Base-by-base conservation (phyloP, 2,329 filamentous ascomycete species). In the Pestalotiopsis sp. region DNA sequence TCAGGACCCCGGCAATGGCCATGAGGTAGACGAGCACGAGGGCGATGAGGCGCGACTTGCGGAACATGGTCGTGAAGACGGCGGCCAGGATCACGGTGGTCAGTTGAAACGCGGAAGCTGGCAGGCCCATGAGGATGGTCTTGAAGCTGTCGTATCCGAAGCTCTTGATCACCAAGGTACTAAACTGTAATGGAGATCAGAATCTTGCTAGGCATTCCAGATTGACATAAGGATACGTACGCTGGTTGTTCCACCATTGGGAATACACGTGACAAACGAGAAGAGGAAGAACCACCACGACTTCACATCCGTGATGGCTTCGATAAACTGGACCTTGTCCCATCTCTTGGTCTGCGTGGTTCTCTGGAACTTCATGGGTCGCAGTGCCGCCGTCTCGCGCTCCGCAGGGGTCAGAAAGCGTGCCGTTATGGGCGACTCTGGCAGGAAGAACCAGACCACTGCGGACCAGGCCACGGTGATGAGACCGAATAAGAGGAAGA, bases 81-180 rank as follows among this genome's bases (percentile, higher is more conserved):
- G 92, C 92, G 3, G 88, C 90, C 0, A 89, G 74, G 0, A 92
- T 83, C 66, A 94, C 93, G 66, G 85, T 85, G 60, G 92, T 80
- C 70, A 91, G 85, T 74, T 89, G 91, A n/a, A 94, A 76, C 0
- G 81, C 90, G 1, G 92, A 92, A 0, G 94, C 84, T 0, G 92
- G 92, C 69, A 94, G 93, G 73, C 94, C 92, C 76, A 92, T 90
- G 0, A 94, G 83, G 69, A 94, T 93, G 0, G 90, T 87, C 41
- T 91, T 83, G 1, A 91, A 83, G 0, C 86, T 84, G 23, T 83
- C 84, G 79, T 86, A 93, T 67, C 91, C 91, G 75, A 93, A 93
- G 0, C 90, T 93, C 0, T 86, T 89, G 1, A 93, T 90, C 70
- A 93, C 93, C 1, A 93, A 80, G 0, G 91, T 90, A 0, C 91